Percentiles rank a stretch among this genome's conserved stretches.
phyloP scores from a whole-genome alignment of 371 early-diverging fungal species.

The Mucor saturninus region DNA sequence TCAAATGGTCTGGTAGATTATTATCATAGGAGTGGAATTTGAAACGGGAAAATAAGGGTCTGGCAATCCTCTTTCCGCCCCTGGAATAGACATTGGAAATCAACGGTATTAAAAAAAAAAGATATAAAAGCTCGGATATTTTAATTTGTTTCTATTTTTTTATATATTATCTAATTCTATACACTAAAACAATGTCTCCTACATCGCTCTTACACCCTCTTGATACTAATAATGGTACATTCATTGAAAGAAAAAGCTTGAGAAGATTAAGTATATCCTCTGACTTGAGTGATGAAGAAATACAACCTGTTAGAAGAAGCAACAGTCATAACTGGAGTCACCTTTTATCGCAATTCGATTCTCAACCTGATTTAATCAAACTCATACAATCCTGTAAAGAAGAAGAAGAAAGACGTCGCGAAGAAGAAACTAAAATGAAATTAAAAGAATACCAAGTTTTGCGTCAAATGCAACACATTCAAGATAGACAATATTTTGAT shows the following conservation, averaged over 20 bases:
- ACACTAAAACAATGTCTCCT: conserved; percentile 7
- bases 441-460: conserved; percentile 39
- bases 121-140: not conserved
- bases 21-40: not conserved
- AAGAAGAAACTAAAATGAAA: conserved; percentile 54
- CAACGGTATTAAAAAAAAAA: not conserved
- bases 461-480: conserved; percentile 17
- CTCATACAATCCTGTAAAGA: conserved; percentile 53
- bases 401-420: conserved; percentile 53
- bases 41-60: conserved; percentile 25
- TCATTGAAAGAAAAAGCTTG: conserved; percentile 7
- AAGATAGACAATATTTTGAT: conserved; percentile 5
- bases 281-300: conserved; percentile 15
- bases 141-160: not conserved
- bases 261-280: conserved; percentile 19
- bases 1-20: not conserved
- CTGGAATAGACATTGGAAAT: conserved; percentile 13
- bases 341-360: conserved; percentile 24
- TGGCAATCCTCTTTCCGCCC: conserved; percentile 20
- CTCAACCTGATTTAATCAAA: conserved; percentile 54
- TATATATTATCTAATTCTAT: not conserved
- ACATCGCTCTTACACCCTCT: conserved; percentile 16
- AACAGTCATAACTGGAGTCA: conserved; percentile 20
- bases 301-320: conserved; percentile 1
- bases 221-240: conserved; percentile 7